A percentile compares a stretch with the other conserved stretches of the same genome.
Evolutionary conservation across 768 basidiomycete genomes (phyloP).

Genomic region (Rhodotorula kratochvilovae): DNA sequence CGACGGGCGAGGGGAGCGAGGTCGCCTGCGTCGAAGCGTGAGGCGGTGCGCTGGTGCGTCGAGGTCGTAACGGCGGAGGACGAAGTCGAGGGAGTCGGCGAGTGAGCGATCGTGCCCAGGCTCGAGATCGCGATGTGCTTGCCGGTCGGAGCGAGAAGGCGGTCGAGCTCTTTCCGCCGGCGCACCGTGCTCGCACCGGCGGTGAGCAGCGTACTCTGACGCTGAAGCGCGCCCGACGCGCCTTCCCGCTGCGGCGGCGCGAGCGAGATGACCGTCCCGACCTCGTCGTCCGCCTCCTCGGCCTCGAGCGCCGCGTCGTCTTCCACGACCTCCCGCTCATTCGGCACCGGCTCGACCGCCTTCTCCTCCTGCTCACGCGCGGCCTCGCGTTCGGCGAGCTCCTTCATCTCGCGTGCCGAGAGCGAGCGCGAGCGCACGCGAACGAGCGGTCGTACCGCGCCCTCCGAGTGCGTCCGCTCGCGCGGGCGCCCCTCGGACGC

Average conservation of each 20-base stretch:
- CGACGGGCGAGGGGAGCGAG: slow-evolving; percentile 44
- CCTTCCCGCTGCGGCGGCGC: not conserved
- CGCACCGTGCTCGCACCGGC: slow-evolving; percentile 38
- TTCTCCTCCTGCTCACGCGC: slow-evolving; percentile 48
- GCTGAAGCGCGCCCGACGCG: slow-evolving; percentile 11
- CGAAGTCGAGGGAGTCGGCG: slow-evolving; percentile 29
- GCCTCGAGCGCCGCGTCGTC: not conserved
- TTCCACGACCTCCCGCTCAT: not conserved
- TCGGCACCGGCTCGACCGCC: not conserved
- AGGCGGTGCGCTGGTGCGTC: slow-evolving; percentile 23
- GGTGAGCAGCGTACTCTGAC: slow-evolving; percentile 39
- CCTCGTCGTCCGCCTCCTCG: slow-evolving; percentile 17
- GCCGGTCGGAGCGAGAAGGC: slow-evolving; percentile 22
- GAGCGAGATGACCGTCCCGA: slow-evolving; percentile 22
- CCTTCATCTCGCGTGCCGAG: slow-evolving; percentile 24
- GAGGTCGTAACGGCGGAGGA: slow-evolving; percentile 29
- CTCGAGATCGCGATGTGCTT: slow-evolving; percentile 1
- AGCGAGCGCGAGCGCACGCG: slow-evolving; percentile 13
- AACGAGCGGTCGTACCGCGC: not conserved
- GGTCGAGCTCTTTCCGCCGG: slow-evolving; percentile 39
- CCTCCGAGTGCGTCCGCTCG: not conserved
- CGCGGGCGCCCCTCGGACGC: slow-evolving; percentile 20
- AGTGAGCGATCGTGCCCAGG: slow-evolving; percentile 12
- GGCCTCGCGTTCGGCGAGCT: slow-evolving; percentile 10
- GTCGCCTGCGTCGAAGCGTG: slow-evolving; percentile 7